Percentiles rank a stretch among this genome's conserved stretches.
Evolutionary conservation across 139 green algal species (phyloP).

Genomic region (Picochlorum costavermella): DNA sequence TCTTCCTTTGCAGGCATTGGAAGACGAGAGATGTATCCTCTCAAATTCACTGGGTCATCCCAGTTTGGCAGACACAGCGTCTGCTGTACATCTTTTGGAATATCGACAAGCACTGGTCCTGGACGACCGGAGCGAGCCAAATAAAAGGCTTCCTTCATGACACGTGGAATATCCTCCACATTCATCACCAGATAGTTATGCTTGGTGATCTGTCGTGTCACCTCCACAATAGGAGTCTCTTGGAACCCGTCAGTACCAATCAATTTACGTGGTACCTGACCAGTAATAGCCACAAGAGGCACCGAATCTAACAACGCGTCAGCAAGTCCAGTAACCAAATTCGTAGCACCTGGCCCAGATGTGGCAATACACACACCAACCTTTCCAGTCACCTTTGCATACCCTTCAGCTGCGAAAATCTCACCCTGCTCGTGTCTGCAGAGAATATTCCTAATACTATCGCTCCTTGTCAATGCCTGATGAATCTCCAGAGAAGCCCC

Average conservation of each 20-base stretch:
- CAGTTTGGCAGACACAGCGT: conserved; percentile 86
- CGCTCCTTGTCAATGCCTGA: conserved; percentile 89
- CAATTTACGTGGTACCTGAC: conserved; percentile 80
- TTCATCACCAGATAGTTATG: conserved; percentile 99
- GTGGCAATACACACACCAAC: conserved; percentile 99
- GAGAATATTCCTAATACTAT: conserved; percentile 88
- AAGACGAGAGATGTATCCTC: conserved; percentile 85
- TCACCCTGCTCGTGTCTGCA: conserved; percentile 98
- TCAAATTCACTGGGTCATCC: conserved; percentile 70
- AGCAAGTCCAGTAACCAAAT: conserved; percentile 96
- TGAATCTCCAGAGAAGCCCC: conserved; percentile 99
- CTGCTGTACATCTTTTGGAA: conserved; percentile 99
- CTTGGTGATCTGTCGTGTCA: conserved; percentile 98
- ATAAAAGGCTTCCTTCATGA: conserved; percentile 97
- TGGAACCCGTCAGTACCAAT: conserved; percentile 96
- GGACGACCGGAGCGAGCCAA: conserved; percentile 84
- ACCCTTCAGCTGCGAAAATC: conserved; percentile 99
- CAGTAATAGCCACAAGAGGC: conserved; percentile 97
- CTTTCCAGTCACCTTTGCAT: conserved; percentile 85
- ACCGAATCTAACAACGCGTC: conserved; percentile 97
- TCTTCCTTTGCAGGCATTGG: conserved; percentile 30
- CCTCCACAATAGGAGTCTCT: conserved; percentile 99
- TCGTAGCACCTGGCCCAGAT: conserved; percentile 93
- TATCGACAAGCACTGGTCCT: conserved; percentile 53
- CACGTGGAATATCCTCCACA: conserved; percentile 86